A percentile compares a stretch with the other conserved stretches of the same genome.
Evolutionary conservation across 2,329 filamentous ascomycete genomes (phyloP).

Genomic region (Ascochyta rabiei): DNA sequence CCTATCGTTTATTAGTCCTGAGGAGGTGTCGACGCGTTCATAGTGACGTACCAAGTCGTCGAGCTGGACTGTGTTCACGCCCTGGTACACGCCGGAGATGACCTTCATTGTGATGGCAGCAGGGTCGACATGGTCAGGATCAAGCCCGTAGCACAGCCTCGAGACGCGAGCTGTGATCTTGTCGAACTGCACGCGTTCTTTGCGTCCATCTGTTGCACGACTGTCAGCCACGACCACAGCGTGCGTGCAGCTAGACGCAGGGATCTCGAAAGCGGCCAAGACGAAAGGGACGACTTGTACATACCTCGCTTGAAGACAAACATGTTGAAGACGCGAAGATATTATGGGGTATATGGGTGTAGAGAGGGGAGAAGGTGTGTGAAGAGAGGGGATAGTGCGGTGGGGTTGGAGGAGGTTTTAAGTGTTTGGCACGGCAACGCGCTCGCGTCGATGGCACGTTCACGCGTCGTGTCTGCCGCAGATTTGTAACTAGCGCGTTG

Average conservation of each 20-base stretch:
- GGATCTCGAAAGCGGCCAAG: constrained; percentile 16
- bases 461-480: constrained; percentile 28
- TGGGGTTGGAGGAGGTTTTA: constrained; percentile 36
- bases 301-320: constrained; percentile 53
- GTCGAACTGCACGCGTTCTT: constrained; percentile 99
- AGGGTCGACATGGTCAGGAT: constrained; percentile 93
- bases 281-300: constrained; percentile 22
- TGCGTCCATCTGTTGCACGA: constrained; percentile 80
- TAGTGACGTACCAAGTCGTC: constrained; percentile 82
- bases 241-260: constrained; percentile 27
- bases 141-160: constrained; percentile 94
- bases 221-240: constrained; percentile 33
- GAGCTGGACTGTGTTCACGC: constrained; percentile 93
- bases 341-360: constrained; percentile 35
- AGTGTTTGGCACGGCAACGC: constrained; percentile 34
- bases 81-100: constrained; percentile 98
- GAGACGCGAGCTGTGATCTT: constrained; percentile 99
- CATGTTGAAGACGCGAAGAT: constrained; percentile 42
- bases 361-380: constrained; percentile 27
- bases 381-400: constrained; percentile 25
- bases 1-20: constrained; percentile 59
- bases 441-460: constrained; percentile 27
- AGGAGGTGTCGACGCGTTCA: constrained; percentile 21
- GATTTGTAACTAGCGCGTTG: constrained; percentile 26
- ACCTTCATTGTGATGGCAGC: constrained; percentile 99